phyloP scores from a whole-genome alignment of 192 early-diverging fungal species.

The Powellomyces hirtus region DNA sequence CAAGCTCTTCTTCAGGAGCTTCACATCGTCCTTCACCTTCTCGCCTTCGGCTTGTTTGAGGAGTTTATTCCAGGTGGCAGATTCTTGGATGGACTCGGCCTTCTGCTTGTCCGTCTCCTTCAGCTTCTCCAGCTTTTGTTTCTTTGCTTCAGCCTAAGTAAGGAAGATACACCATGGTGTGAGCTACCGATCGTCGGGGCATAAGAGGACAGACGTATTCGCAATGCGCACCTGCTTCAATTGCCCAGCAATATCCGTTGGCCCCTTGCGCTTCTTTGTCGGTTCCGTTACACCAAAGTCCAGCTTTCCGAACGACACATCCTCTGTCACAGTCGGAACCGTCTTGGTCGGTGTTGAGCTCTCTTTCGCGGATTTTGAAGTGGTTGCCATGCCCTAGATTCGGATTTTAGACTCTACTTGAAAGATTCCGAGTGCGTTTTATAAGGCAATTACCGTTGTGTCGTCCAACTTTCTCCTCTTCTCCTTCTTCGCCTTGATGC shows the following conservation, averaged over 20 bases:
- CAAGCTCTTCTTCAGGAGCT: conserved; percentile 86
- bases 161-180: neutral
- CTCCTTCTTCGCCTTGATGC: conserved; percentile 56
- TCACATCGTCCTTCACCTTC: conserved; percentile 89
- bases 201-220: no score
- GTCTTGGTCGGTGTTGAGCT: neutral
- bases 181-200: no score
- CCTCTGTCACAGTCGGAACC: conserved; percentile 36
- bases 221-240: conserved; percentile 61
- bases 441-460: conserved; percentile 9
- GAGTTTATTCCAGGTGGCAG: conserved; percentile 79
- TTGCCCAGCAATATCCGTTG: conserved; percentile 59
- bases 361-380: neutral
- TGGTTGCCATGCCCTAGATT: neutral
- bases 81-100: conserved; percentile 69
- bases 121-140: conserved; percentile 74
- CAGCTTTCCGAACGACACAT: conserved; percentile 66
- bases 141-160: conserved; percentile 60
- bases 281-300: conserved; percentile 58
- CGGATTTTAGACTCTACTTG: no score
- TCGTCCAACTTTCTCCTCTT: conserved; percentile 43
- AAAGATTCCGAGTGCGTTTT: no score
- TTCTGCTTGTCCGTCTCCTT: conserved; percentile 56
- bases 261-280: conserved; percentile 65
- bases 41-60: conserved; percentile 79